Percentiles rank a stretch among this genome's conserved stretches.
These are phyloP conservation scores for Aspergillus haitiensis DNA, from an alignment of 495 filamentous ascomycete genomes.

Conservation along the genomic window DNA sequence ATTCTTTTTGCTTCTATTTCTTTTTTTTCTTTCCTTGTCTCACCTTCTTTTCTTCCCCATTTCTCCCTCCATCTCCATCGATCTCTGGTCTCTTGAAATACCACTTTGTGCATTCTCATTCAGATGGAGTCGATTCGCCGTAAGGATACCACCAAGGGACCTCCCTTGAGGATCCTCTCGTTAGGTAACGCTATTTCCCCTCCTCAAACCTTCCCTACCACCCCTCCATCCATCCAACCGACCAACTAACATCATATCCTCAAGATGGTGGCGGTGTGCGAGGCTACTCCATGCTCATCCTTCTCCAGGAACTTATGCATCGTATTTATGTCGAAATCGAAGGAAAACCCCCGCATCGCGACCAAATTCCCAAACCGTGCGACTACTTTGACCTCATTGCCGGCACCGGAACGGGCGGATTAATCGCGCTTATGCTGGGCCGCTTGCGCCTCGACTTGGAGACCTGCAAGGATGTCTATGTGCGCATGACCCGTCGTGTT, in stretches of 20 bases:
- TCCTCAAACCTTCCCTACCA: neutral
- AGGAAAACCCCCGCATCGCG: conserved; percentile 75
- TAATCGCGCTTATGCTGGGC: conserved; percentile 96
- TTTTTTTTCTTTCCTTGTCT: neutral
- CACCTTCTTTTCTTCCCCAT: conserved; percentile 3
- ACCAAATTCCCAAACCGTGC: conserved; percentile 94
- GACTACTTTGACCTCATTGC: conserved; percentile 97
- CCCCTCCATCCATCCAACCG: neutral
- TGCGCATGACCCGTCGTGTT: conserved; percentile 87
- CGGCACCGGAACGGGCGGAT: conserved; percentile 89
- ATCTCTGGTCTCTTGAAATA: neutral
- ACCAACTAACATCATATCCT: conserved; percentile 19
- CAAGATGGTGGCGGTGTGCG: conserved; percentile 94
- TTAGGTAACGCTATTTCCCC: conserved; percentile 59
- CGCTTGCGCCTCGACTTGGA: conserved; percentile 88
- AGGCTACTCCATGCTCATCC: conserved; percentile 94
- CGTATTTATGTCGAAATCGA: conserved; percentile 81
- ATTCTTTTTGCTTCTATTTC: conserved; percentile 8
- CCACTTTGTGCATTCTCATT: neutral
- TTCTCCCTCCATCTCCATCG: neutral
- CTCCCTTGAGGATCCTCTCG: conserved; percentile 86
- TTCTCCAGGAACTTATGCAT: conserved; percentile 96
- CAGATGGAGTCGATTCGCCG: conserved; percentile 54
- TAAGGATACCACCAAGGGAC: conserved; percentile 93
- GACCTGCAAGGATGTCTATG: conserved; percentile 94